These are phyloP conservation scores for Pyrrhoderma noxium DNA, from an alignment of 1,284 basidiomycete species.

Conservation along the genomic window DNA sequence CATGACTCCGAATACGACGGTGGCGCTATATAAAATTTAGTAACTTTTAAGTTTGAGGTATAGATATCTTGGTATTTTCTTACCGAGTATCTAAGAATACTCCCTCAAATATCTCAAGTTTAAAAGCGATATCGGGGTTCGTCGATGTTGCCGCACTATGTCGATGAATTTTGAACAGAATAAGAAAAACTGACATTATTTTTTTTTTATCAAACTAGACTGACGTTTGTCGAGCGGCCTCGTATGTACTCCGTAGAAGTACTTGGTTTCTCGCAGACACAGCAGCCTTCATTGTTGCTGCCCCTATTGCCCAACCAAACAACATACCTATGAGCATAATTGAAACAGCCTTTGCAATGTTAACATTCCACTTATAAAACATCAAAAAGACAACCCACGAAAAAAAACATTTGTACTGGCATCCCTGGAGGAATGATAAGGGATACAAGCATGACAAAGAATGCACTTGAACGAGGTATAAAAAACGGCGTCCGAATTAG, in stretches of 20 bases:
- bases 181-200: no score
- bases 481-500: not conserved
- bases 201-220: no score
- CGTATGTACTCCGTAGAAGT: conserved; percentile 41
- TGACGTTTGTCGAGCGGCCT: conserved; percentile 40
- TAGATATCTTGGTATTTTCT: conserved; percentile 11
- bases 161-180: not conserved
- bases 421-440: conserved; percentile 31
- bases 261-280: conserved; percentile 47
- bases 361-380: not conserved
- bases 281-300: conserved; percentile 63
- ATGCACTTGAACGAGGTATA: conserved; percentile 22
- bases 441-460: conserved; percentile 31
- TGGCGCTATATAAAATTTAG: conserved; percentile 31
- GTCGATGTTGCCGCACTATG: conserved; percentile 38
- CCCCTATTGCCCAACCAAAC: conserved; percentile 71
- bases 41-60: conserved; percentile 12
- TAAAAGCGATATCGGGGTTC: conserved; percentile 43
- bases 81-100: conserved; percentile 59
- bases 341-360: conserved; percentile 37
- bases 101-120: conserved; percentile 52
- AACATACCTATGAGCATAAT: conserved; percentile 53
- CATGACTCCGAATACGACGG: conserved; percentile 63
- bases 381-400: conserved; percentile 22
- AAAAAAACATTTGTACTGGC: conserved; percentile 33